phyloP scores from a whole-genome alignment of 2,329 filamentous ascomycete species.

The Talaromyces sp. region DNA sequence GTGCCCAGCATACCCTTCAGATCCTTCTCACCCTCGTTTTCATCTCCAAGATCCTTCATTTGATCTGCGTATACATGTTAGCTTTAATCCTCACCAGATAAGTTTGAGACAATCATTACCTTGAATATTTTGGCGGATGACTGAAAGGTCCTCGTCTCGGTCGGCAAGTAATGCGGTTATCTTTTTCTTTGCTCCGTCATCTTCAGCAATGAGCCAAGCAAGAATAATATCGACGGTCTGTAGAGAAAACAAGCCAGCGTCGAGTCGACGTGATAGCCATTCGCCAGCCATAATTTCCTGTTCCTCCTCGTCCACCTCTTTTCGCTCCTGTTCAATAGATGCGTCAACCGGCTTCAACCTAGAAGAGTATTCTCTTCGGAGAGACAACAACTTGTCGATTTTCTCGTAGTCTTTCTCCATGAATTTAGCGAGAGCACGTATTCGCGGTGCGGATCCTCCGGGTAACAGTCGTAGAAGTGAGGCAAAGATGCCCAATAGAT shows the following conservation, averaged over 20 bases:
- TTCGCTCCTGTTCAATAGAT: constrained; percentile 56
- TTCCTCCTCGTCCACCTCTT: constrained; percentile 52
- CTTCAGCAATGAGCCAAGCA: constrained; percentile 89
- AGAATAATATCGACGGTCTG: constrained; percentile 76
- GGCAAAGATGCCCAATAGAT: constrained; percentile 78
- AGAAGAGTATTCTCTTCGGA: constrained; percentile 66
- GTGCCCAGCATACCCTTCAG: constrained; percentile 63
- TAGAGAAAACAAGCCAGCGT: constrained; percentile 77
- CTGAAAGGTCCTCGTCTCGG: constrained; percentile 59
- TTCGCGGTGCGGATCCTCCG: constrained; percentile 69
- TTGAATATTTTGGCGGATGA: constrained; percentile 63
- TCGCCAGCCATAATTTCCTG: constrained; percentile 60
- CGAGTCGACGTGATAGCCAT: constrained; percentile 69
- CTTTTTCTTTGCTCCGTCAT: constrained; percentile 64
- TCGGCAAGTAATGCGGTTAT: constrained; percentile 62
- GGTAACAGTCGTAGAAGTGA: constrained; percentile 76
- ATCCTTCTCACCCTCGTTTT: constrained; percentile 49
- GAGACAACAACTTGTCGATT: constrained; percentile 62
- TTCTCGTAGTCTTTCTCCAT: constrained; percentile 93
- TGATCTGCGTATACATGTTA: constrained; percentile 45
- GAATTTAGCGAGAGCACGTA: constrained; percentile 86
- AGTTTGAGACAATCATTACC: constrained; percentile 34
- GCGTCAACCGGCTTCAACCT: constrained; percentile 60
- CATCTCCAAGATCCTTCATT: constrained; percentile 53
- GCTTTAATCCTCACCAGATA: constrained; percentile 7